Conservation (phyloP, 2,329 filamentous ascomycete species). For the Ophiosphaerella herpotricha region DNA sequence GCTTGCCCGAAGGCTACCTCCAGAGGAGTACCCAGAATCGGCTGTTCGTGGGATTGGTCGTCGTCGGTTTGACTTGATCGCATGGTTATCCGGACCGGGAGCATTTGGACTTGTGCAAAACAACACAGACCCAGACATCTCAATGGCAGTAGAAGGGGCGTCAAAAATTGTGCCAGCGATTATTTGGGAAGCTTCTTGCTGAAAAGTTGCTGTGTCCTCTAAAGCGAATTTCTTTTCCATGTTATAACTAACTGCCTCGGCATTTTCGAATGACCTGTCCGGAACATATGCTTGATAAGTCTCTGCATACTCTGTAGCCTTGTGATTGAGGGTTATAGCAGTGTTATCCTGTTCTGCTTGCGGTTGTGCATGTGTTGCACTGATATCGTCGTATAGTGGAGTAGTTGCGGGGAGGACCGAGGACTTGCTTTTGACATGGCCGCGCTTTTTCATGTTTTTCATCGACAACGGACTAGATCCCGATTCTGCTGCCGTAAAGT, state of each 20-base stretch:
- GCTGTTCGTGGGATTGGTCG: constrained; percentile 36
- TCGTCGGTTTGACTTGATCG: constrained; percentile 11
- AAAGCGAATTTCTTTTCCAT: constrained; percentile 10
- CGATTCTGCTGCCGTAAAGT: constrained; percentile 32
- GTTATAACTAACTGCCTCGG: not conserved
- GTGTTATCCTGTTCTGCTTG: constrained; percentile 3
- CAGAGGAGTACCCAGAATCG: constrained; percentile 49
- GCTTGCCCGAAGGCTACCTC: constrained; percentile 30
- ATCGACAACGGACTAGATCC: constrained; percentile 24
- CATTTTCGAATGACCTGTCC: constrained; percentile 26
- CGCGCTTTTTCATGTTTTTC: constrained; percentile 22
- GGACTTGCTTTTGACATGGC: constrained; percentile 37
- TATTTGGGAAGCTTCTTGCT: constrained; percentile 20
- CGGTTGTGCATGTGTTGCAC: too few species aligned
- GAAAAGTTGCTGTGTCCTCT: constrained; percentile 4
- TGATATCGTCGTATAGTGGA: constrained; percentile 16
- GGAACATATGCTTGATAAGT: constrained; percentile 38
- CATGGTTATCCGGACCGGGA: constrained; percentile 7
- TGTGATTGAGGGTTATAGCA: constrained; percentile 23
- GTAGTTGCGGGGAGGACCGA: constrained; percentile 19
- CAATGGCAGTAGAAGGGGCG: constrained; percentile 13
- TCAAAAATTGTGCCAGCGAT: constrained; percentile 28
- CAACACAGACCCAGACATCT: constrained; percentile 3
- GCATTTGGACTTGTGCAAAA: constrained; percentile 11
- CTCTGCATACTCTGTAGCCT: constrained; percentile 27